Evolutionary conservation across 2,329 filamentous ascomycete species (phyloP).

Genomic region (Hypoxylon sp.): DNA sequence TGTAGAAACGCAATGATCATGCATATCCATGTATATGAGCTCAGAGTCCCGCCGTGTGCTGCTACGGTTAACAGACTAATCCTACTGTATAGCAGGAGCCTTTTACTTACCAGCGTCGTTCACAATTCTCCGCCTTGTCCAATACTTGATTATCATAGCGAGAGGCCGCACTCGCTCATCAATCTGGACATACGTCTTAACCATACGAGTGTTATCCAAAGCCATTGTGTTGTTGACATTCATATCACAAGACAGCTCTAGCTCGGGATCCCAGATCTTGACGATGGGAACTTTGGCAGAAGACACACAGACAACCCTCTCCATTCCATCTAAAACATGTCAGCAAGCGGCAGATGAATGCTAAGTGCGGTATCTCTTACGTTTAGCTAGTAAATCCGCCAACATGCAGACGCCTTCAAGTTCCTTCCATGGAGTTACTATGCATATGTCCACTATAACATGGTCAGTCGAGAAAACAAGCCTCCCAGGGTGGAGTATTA

Average conservation of each 20-base stretch:
- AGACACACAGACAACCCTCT: constrained; percentile 94
- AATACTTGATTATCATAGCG: constrained; percentile 98
- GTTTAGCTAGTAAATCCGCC: constrained; percentile 85
- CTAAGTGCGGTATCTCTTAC: constrained; percentile 68
- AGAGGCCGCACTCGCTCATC: constrained; percentile 91
- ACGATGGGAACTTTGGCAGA: constrained; percentile 98
- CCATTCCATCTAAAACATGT: constrained; percentile 84
- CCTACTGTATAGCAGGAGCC: neutral
- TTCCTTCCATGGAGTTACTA: constrained; percentile 90
- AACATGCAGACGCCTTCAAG: constrained; percentile 92
- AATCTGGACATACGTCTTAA: constrained; percentile 94
- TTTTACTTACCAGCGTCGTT: constrained; percentile 89
- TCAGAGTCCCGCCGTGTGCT: constrained; percentile 94
- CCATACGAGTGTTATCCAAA: constrained; percentile 97
- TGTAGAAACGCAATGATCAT: constrained; percentile 98
- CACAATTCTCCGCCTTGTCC: constrained; percentile 91
- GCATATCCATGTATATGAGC: constrained; percentile 99
- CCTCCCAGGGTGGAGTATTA: constrained; percentile 38
- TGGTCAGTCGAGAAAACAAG: constrained; percentile 52
- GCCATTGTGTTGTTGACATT: constrained; percentile 98
- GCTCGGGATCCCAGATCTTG: constrained; percentile 97
- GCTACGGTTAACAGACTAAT: constrained; percentile 28
- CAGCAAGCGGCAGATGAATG: constrained; percentile 49
- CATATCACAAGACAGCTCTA: constrained; percentile 93
- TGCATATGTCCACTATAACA: constrained; percentile 90